Percentiles rank a stretch among this genome's conserved stretches.
Conservation (phyloP, 371 early-diverging fungal species). For the Lichtheimia corymbifera region DNA sequence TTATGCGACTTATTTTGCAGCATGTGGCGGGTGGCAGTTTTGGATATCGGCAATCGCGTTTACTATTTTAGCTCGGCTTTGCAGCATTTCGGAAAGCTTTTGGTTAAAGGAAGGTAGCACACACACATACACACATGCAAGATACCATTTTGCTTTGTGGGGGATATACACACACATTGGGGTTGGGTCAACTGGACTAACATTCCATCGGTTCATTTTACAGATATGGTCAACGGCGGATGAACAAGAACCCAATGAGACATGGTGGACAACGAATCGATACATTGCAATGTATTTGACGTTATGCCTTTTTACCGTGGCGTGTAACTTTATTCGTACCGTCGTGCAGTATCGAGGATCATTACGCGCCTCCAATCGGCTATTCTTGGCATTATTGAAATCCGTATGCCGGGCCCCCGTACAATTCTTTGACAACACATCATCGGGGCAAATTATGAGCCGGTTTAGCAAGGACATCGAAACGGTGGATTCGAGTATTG, state of each 20-base stretch:
- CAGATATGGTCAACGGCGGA: constrained; percentile 45
- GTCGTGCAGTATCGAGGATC: constrained; percentile 62
- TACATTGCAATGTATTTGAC: constrained; percentile 39
- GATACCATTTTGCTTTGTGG: not conserved
- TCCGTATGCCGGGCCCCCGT: constrained; percentile 71
- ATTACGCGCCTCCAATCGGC: constrained; percentile 59
- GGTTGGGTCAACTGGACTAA: no score
- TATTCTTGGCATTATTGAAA: constrained; percentile 61
- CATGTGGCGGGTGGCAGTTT: constrained; percentile 48
- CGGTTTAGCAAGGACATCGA: constrained; percentile 89
- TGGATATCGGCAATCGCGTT: constrained; percentile 37
- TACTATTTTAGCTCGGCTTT: constrained; percentile 32
- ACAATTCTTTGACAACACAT: constrained; percentile 87
- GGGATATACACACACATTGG: not conserved
- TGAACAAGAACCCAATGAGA: not conserved
- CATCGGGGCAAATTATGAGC: constrained; percentile 86
- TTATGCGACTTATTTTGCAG: constrained; percentile 43
- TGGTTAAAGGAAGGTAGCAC: constrained; percentile 55
- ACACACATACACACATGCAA: not conserved
- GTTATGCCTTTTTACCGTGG: constrained; percentile 31
- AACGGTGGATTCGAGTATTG: constrained; percentile 71
- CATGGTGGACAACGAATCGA: constrained; percentile 18
- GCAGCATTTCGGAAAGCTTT: constrained; percentile 44
- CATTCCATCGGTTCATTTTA: not conserved
- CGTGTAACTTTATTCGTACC: constrained; percentile 50